Conservation (phyloP, 2,329 filamentous ascomycete species). For the Stachybotrys echinatus region DNA sequence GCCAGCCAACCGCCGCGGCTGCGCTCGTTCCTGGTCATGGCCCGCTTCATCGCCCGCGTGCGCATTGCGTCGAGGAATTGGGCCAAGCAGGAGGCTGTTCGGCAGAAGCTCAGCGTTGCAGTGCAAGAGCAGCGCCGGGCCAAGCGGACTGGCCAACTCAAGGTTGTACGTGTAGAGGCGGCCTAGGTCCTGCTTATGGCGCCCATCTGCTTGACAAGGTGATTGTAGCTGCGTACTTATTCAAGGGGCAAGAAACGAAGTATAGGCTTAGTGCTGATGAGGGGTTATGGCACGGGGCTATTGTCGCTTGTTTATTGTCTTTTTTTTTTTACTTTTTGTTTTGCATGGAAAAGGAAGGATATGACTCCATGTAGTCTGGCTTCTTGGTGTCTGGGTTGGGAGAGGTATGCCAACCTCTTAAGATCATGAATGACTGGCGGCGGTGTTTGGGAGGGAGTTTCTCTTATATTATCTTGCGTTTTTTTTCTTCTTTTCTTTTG, state of each 20-base stretch:
- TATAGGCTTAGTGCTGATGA: background rate
- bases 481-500: too few relatives aligned
- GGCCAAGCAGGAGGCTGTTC: conserved; percentile 45
- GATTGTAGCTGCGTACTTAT: conserved; percentile 5
- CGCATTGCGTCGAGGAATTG: conserved; percentile 42
- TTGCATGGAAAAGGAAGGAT: conserved; percentile 1
- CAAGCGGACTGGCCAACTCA: conserved; percentile 35
- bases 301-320: too few relatives aligned
- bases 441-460: too few relatives aligned
- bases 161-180: conserved; percentile 32
- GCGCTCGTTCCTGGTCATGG: conserved; percentile 38
- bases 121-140: conserved; percentile 40
- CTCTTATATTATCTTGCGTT: too few relatives aligned
- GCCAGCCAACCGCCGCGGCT: conserved; percentile 25
- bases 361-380: background rate
- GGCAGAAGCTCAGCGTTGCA: conserved; percentile 42
- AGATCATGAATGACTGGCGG: background rate
- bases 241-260: background rate
- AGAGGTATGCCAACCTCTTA: background rate
- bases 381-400: background rate
- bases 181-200: too few relatives aligned
- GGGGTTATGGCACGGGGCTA: background rate
- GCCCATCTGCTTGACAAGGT: background rate
- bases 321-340: conserved; percentile 7
- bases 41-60: conserved; percentile 49